Base-by-base conservation (phyloP, 768 basidiomycete species). In the Mycena crocata region DNA sequence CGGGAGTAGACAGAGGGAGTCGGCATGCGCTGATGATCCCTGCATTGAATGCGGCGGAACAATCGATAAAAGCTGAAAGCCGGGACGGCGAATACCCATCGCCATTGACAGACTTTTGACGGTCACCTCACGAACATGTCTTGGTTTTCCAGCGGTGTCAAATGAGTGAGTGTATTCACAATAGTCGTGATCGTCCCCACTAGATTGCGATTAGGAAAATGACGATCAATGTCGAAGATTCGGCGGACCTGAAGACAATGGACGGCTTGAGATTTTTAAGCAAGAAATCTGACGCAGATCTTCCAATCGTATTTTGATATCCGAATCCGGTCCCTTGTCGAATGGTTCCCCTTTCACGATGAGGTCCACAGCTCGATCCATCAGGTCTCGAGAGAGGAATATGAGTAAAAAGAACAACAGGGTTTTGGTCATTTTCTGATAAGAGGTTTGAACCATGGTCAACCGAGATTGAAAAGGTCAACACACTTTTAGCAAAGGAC, bases 181-280 rank as follows among this genome's bases (percentile, higher is more conserved):
- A 69, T 96, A 95, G 73, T 98, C 97, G 75, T 98, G 96, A 74
- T 98, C 96, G 77, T 98, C 95, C 7, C 94, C 97, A 70, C 93
- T 95, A 65, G 44, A 57, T 39, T 61, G 40, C 32, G 51, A 62
- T 34, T 55, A 35, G 54, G 51, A 49, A 24, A 30, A 57, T 28
- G 3, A 31, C 2, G 62, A 14, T 15, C n/a, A 19, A 24, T 51
- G 63, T 28, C 50, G 34, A 31, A 60, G 19, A 19, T 57, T 31
- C 21, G 19, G 70, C 81, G 62, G 70, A 92, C 92, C 93, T 95
- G 77, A 95, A 91, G 35, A 96, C 82, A 15, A 93, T 77, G 1
- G 83, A 81, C 8, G 96, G 96, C 40, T 82, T 80, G 31, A 95
- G 75, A 23, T 74, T 81, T 39, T 89, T 80, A 52, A 98, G 80